Conservation (phyloP, 2,329 filamentous ascomycete genomes). For the Aspergillaceae sp. region DNA sequence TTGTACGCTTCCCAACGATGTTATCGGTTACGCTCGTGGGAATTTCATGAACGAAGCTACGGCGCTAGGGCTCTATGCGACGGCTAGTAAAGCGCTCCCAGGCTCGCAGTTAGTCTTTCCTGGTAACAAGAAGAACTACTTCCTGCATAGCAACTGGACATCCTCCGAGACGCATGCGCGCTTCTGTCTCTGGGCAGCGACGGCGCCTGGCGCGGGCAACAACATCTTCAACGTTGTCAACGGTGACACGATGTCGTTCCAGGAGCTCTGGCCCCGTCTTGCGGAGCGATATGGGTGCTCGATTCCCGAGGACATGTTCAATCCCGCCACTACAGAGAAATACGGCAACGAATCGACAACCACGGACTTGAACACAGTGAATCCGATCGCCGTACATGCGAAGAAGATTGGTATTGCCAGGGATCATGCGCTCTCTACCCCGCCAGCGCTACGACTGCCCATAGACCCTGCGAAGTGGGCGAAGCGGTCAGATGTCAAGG, state of each 20-base stretch:
- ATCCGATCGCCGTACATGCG: slow-evolving; percentile 16
- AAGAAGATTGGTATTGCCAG: slow-evolving; percentile 14
- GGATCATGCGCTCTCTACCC: not conserved
- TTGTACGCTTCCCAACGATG: slow-evolving; percentile 39
- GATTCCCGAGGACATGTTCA: slow-evolving; percentile 22
- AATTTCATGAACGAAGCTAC: slow-evolving; percentile 38
- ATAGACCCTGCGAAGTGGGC: slow-evolving; percentile 37
- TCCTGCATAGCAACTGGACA: slow-evolving; percentile 26
- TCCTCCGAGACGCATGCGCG: slow-evolving; percentile 26
- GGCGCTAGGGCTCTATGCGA: slow-evolving; percentile 34
- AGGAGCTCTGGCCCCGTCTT: slow-evolving; percentile 35
- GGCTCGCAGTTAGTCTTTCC: slow-evolving; percentile 26
- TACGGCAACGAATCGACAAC: slow-evolving; percentile 5
- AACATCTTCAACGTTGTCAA: slow-evolving; percentile 38
- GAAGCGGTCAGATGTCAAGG: slow-evolving; percentile 28
- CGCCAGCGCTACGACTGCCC: slow-evolving; percentile 13
- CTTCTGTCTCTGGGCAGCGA: slow-evolving; percentile 31
- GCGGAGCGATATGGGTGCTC: slow-evolving; percentile 27
- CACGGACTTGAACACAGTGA: slow-evolving; percentile 9
- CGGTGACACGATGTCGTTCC: slow-evolving; percentile 31
- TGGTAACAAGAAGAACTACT: slow-evolving; percentile 25
- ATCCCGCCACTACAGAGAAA: slow-evolving; percentile 3
- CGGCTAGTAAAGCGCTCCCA: slow-evolving; percentile 21
- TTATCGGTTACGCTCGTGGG: slow-evolving; percentile 35
- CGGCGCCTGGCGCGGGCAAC: slow-evolving; percentile 22